These are phyloP conservation scores for Rhinocladiella mackenziei DNA, from an alignment of 2,329 filamentous ascomycete genomes.

Conservation along the genomic window DNA sequence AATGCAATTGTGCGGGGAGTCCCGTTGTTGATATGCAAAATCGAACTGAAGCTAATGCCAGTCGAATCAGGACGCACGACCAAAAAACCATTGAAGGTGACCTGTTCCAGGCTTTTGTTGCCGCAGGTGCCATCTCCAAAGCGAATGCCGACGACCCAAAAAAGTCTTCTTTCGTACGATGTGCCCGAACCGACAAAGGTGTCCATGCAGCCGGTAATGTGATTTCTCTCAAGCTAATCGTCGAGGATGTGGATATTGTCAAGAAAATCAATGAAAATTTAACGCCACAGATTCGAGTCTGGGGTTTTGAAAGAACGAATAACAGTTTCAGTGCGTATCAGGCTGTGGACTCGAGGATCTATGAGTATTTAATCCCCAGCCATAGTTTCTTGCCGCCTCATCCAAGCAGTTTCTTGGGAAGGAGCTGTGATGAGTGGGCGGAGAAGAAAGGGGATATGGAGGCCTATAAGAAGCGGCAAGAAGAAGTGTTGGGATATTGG, in stretches of 20 bases:
- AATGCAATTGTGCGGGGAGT: slow-evolving; percentile 76
- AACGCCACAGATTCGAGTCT: slow-evolving; percentile 84
- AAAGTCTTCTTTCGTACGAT: slow-evolving; percentile 90
- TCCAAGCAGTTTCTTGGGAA: slow-evolving; percentile 78
- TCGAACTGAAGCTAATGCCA: slow-evolving; percentile 22
- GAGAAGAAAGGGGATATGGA: slow-evolving; percentile 69
- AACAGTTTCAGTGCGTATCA: slow-evolving; percentile 94
- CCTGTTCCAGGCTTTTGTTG: slow-evolving; percentile 85
- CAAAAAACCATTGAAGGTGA: slow-evolving; percentile 95
- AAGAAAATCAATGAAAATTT: slow-evolving; percentile 85
- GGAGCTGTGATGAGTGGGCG: slow-evolving; percentile 73
- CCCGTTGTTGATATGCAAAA: background rate
- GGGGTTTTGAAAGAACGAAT: slow-evolving; percentile 86
- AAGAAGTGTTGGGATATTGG: slow-evolving; percentile 80
- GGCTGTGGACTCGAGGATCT: slow-evolving; percentile 89
- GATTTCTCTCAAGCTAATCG: slow-evolving; percentile 90
- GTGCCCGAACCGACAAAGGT: slow-evolving; percentile 93
- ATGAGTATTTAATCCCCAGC: slow-evolving; percentile 93
- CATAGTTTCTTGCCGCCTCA: slow-evolving; percentile 91
- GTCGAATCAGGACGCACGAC: slow-evolving; percentile 46
- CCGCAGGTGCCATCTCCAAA: slow-evolving; percentile 89
- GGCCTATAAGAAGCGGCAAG: slow-evolving; percentile 63
- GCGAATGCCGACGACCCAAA: slow-evolving; percentile 95
- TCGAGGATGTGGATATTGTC: slow-evolving; percentile 83
- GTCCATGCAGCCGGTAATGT: slow-evolving; percentile 95